A percentile compares a stretch with the other conserved stretches of the same genome.
These are phyloP conservation scores for Mortierella antarctica DNA, from an alignment of 192 early-diverging fungal species.

Conservation along the genomic window DNA sequence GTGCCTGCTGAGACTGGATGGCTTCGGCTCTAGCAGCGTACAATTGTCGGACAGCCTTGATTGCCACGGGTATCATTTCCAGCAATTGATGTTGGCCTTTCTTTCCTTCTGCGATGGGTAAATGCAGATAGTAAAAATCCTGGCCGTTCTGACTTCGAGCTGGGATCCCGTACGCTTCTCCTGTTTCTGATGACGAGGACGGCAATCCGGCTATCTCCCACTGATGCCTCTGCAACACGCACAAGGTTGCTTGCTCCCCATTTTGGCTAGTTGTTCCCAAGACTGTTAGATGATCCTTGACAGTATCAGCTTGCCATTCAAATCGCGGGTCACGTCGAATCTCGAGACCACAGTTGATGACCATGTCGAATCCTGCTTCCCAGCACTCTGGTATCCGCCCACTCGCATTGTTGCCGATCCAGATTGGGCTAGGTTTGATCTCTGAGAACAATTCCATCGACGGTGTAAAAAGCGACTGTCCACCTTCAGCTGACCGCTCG, in stretches of 20 bases:
- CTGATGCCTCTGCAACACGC: slow-evolving; percentile 23
- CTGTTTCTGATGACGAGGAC: background rate
- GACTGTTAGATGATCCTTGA: background rate
- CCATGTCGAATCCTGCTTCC: slow-evolving; percentile 72
- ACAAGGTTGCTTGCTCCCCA: slow-evolving; percentile 28
- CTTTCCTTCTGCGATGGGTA: slow-evolving; percentile 91
- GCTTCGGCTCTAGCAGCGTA: slow-evolving; percentile 31
- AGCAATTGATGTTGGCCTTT: slow-evolving; percentile 78
- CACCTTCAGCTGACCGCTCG: background rate
- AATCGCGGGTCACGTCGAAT: slow-evolving; percentile 30
- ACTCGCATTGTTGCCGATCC: slow-evolving; percentile 53
- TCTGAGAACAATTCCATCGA: slow-evolving; percentile 50
- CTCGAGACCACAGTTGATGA: slow-evolving; percentile 76
- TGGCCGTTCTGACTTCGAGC: background rate
- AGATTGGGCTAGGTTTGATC: slow-evolving; percentile 42
- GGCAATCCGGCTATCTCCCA: background rate
- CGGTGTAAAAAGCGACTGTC: slow-evolving; percentile 19
- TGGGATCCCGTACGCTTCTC: background rate
- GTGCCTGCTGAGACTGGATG: background rate
- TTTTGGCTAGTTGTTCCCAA: slow-evolving; percentile 17
- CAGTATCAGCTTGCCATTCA: background rate
- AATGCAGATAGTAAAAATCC: slow-evolving; percentile 66
- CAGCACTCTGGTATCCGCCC: slow-evolving; percentile 37
- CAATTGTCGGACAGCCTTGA: slow-evolving; percentile 62
- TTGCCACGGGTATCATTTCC: slow-evolving; percentile 64